Percentiles rank a stretch among this genome's conserved stretches.
These are phyloP conservation scores for Viridothelium virens DNA, from an alignment of 495 filamentous ascomycete genomes.

Conservation along the genomic window DNA sequence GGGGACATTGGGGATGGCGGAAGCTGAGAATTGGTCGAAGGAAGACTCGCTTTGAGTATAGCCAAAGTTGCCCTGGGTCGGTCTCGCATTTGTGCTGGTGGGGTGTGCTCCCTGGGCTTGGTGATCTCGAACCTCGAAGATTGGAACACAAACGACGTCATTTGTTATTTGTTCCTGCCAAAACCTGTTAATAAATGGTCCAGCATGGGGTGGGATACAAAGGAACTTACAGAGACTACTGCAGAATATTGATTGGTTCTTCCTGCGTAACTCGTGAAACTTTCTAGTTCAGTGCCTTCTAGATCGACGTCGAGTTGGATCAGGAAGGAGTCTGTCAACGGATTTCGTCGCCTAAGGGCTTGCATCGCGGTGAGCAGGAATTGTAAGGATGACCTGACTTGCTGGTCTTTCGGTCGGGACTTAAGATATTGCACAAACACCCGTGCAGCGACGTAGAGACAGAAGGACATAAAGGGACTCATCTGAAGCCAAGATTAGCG, in stretches of 20 bases:
- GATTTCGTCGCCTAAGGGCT: conserved; percentile 78
- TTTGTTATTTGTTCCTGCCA: conserved; percentile 1
- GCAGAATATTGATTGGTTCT: neutral
- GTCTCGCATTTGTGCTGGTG: neutral
- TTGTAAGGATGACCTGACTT: conserved; percentile 72
- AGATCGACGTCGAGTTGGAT: conserved; percentile 91
- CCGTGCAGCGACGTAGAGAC: conserved; percentile 85
- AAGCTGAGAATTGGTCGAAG: neutral
- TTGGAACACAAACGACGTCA: conserved; percentile 8
- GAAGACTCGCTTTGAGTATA: neutral
- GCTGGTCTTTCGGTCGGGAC: conserved; percentile 73
- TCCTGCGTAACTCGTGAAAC: neutral
- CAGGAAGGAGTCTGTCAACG: conserved; percentile 89
- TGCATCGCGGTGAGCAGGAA: conserved; percentile 87
- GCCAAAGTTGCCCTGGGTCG: neutral
- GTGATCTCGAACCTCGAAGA: neutral
- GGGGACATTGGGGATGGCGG: neutral
- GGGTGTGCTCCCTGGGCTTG: neutral
- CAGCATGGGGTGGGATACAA: neutral
- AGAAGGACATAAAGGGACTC: conserved; percentile 95
- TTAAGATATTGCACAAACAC: conserved; percentile 96
- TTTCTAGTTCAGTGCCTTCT: conserved; percentile 47
- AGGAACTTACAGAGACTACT: neutral
- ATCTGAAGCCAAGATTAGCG: conserved; percentile 48
- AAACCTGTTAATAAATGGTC: neutral